Evolutionary conservation across 2,329 filamentous ascomycete species (phyloP), one percentile per base, ranked within the genome.

Genomic region (Emmonsiellopsis sp.): DNA sequence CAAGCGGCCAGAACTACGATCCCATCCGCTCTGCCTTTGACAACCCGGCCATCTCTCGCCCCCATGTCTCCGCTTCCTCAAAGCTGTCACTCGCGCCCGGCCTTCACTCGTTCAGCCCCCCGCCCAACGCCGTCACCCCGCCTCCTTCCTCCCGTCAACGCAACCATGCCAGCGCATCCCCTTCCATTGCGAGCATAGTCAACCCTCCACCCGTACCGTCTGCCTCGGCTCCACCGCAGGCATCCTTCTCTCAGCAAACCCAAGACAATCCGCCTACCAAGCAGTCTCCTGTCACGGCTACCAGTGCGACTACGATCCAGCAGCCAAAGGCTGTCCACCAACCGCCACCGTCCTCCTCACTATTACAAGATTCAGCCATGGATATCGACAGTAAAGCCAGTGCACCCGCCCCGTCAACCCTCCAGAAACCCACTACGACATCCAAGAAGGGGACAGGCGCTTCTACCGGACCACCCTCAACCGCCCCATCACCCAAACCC

Each of bases 131-230:
- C n/a, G 73, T 74, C 7, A 76, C 74, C 11, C 68, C 67, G 70
- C 80, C 74, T n/a, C 69, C 66, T 71, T 26, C 20, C 20, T 26
- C 20, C 34, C 79, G 69, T 65, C 76, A 58, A 73, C 61, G 63
- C 16, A 72, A 86, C 69, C 82, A 86, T 52, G 86, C 88, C n/a
- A 92, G 87, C 66, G 87, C 87, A 40, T 96, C 92, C 4, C 91
- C 92, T 1, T 92, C 92, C 2, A 95, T 96, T 61, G 86, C 89
- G 5, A 95, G 89, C 70, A 79, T 96, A 54, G 88, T 96, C 50
- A 89, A 95, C 61, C 86, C 85, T 35, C 79, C 80, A 2, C 68
- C 62, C 41, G 62, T 49, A 52, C 65, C 68, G 61, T 64, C 60
- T 62, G 65, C 64, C 69, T 61, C 54, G 59, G 61, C 11, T 54